Evolutionary conservation across 1,284 basidiomycete species (phyloP), one percentile per base, ranked within the genome.

Genomic region (Mycena citricolor): DNA sequence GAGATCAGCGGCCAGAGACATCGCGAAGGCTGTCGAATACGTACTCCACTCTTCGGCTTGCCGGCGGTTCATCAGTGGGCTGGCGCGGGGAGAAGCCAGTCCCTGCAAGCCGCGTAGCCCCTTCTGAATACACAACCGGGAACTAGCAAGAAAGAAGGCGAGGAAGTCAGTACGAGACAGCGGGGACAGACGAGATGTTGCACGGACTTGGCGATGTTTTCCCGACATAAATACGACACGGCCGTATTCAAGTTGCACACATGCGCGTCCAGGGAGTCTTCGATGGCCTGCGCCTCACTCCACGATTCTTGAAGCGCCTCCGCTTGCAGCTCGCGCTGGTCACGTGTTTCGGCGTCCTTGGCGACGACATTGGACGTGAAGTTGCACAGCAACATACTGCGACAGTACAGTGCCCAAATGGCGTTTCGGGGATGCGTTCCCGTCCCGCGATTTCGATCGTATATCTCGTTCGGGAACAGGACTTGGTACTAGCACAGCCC

Each of bases 381-480:
- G 57, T 77, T 83, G 81, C 84, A 87, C 1, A 89, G 68, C 10
- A 90, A 71, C 82, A 88, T 83, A 58, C 79, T 79, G 37, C 86
- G 79, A 63, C 82, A 86, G 57, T 86, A 86, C 24, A 90, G 67
- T 0, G 83, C 86, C 84, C 85, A 88, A 3, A 89, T 70, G 8
- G 81, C 81, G 51, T 88, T 83, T 59, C 86, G 86, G 10, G 81
- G 71, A 58, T 60, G 42, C 75, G 74, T 57, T 82, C 77, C 33
- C 73, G 63, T 6, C 71, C 71, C 62, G n/a, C n/a, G n/a, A n/a
- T n/a, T 14, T 16, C 46, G 45, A 16, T 42, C 42, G 32, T 52
- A 52, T 17, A 52, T 6, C 46, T 54, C 49, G 39, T 48, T 48
- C 13, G 79, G 77, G 58, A 81, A 81, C 38, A 81, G 58, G 16